Conservation (phyloP, 2,329 filamentous ascomycete species). For the Zalaria obscura region DNA sequence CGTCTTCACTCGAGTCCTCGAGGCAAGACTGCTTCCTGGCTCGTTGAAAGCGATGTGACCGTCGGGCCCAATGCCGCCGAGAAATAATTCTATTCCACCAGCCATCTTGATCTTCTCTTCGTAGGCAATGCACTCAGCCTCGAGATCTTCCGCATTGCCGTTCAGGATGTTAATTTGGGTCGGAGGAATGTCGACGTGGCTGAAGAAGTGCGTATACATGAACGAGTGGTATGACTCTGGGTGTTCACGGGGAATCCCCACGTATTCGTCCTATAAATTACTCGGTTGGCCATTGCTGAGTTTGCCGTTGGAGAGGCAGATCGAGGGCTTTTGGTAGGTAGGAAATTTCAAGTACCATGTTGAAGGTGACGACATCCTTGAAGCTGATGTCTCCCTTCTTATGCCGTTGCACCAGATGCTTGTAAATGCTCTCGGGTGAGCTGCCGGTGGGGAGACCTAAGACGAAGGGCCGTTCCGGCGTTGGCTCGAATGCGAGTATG, state of each 20-base stretch:
- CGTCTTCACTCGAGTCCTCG: constrained; percentile 72
- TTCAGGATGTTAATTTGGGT: constrained; percentile 75
- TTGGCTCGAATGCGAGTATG: constrained; percentile 64
- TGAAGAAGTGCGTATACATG: constrained; percentile 90
- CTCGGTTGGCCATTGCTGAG: background rate
- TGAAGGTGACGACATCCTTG: constrained; percentile 80
- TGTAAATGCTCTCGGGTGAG: constrained; percentile 66
- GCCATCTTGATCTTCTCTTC: constrained; percentile 60
- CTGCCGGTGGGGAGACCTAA: constrained; percentile 74
- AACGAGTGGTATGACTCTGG: constrained; percentile 81
- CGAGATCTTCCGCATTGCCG: constrained; percentile 62
- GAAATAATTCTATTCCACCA: constrained; percentile 74
- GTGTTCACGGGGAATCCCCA: constrained; percentile 68
- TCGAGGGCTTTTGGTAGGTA: background rate
- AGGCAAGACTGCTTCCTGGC: constrained; percentile 64
- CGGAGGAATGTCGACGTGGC: constrained; percentile 66
- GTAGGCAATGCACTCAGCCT: constrained; percentile 64
- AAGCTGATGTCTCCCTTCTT: constrained; percentile 68
- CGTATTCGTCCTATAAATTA: constrained; percentile 59
- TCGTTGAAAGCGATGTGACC: constrained; percentile 89
- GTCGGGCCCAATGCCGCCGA: constrained; percentile 73
- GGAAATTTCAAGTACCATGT: constrained; percentile 49
- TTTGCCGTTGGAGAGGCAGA: background rate
- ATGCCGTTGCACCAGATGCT: constrained; percentile 56
- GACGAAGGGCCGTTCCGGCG: constrained; percentile 60